Base-by-base conservation (phyloP, 257 asterid genomes). In the Solanum commersonii region DNA sequence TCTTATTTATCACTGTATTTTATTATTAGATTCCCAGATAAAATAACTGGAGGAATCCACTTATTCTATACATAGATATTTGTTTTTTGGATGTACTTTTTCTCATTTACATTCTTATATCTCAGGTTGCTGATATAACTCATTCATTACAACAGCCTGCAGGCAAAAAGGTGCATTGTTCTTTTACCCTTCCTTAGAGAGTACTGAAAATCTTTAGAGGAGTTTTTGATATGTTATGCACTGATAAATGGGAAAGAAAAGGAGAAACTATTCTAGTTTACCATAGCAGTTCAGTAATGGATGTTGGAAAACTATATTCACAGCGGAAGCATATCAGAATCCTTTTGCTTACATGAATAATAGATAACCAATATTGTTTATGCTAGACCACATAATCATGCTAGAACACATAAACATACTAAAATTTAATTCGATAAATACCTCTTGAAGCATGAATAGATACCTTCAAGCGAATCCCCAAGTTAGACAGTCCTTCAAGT, bases 61-160 rank as follows among this genome's bases (percentile, higher is more conserved):
- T 87, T 86, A 35, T 35, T 35, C 38, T 35, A 35, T 35, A n/a
- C 85, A 20, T 29, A 34, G 4, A 73, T 79, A 59, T 31, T 56
- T 89, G 8, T 31, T 85, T 85, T 87, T 52, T 83, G 86, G 86
- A 90, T 72, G 22, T n/a, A 63, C 16, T 46, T 82, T 84, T 78
- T 67, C 89, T 89, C 67, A 76, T 85, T 85, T 77, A 72, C 37
- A 84, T 70, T 37, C 81, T 2, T 84, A 52, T 49, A 25, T n/a
- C 88, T 76, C 93, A 96, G 99, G 99, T 96, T 88, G 99, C 98
- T 25, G 99, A 97, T 91, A 90, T 97, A 85, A 96, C 99, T 65
- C 99, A 96, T 93, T 95, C 99, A 87, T 88, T 97, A 83, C 99
- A 97, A 88, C 99, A 97, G 92, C 99, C 99, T 70, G 99, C 99